Evolutionary conservation across 495 filamentous ascomycete species (phyloP), one percentile per base, ranked within the genome.

Genomic region (Amniculicola lignicola): DNA sequence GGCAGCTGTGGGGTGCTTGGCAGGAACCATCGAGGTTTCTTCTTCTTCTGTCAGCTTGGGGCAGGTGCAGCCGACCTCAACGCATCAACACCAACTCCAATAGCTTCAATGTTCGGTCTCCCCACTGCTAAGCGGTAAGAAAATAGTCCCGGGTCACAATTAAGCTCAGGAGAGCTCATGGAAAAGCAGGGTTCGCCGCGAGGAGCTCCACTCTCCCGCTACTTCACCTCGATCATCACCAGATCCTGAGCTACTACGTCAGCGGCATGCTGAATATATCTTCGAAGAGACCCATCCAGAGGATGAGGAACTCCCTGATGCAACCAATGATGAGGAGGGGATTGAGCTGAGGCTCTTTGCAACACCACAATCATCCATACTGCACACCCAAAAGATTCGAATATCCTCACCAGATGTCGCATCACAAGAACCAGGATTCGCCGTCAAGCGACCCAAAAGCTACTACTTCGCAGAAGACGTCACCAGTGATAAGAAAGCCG

Each of bases 321-420:
- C 56, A 58, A 23, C 7, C 7, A 19, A 6, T 6, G 16, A 10
- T 9, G 69, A 72, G 15, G 66, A 68, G n/a, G 71, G 72, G 28
- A 77, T 78, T 42, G 73, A 72, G 19, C 81, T 83, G 64, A 70
- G 74, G 2, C 72, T 82, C 41, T 82, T 82, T 54, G 73, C 76
- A 28, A 68, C 71, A n/a, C 65, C 70, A 15, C 51, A 54, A 3
- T 25, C 43, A 11, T 46, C 37, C 3, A 59, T 63, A 4, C 38
- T 36, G 5, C 42, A 42, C 10, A 16, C 55, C 15, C 48, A 52
- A 18, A 59, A 16, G 59, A 62, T 66, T 36, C 43, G 53, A 44
- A 27, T 62, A 1, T 21, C 23, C 10, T 66, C 61, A 1, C 66
- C 59, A 14, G 43, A 47, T 16, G 46, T 39, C 2, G 47, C 18